Percentiles rank a stretch among this genome's conserved stretches.
Conservation (phyloP, 2,329 filamentous ascomycete genomes). For the Remersonia thermophila region DNA sequence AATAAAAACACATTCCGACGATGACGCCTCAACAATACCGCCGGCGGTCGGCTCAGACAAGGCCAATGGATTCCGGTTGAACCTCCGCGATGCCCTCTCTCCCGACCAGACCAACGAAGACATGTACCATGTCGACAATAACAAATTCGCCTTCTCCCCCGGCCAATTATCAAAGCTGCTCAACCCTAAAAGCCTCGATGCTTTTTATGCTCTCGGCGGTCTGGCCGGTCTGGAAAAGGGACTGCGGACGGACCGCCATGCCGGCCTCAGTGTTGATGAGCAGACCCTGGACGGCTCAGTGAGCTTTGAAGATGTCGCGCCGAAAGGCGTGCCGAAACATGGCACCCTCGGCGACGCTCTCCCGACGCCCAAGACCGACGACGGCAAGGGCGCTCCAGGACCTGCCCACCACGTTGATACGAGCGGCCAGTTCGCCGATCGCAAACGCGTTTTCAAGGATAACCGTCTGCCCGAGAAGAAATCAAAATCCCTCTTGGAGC, state of each 20-base stretch:
- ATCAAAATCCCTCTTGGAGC: conserved; percentile 43
- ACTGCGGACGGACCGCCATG: conserved; percentile 49
- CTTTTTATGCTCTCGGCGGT: conserved; percentile 65
- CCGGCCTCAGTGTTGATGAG: conserved; percentile 62
- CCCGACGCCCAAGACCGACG: conserved; percentile 17
- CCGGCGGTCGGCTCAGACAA: too few relatives aligned
- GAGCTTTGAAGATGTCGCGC: conserved; percentile 51
- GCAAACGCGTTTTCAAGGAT: conserved; percentile 44
- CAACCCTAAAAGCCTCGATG: conserved; percentile 65
- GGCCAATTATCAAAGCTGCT: conserved; percentile 65
- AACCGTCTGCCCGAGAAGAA: conserved; percentile 54
- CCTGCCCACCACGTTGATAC: conserved; percentile 5
- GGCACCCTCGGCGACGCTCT: conserved; percentile 23
- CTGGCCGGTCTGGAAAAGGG: conserved; percentile 62
- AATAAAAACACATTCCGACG: too few relatives aligned
- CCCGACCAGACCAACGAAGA: conserved; percentile 61
- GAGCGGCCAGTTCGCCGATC: conserved; percentile 28
- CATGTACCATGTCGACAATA: conserved; percentile 55
- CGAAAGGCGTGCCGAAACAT: conserved; percentile 24
- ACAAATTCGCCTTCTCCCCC: conserved; percentile 60
- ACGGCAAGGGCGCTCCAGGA: conserved; percentile 5
- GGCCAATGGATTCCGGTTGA: conserved; percentile 7
- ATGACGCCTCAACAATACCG: too few relatives aligned
- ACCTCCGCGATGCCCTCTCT: conserved; percentile 43
- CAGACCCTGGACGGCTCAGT: conserved; percentile 48